Percentiles rank a stretch among this genome's conserved stretches.
phyloP scores from a whole-genome alignment of 768 basidiomycete genomes.

The Tubosaeta sp. region DNA sequence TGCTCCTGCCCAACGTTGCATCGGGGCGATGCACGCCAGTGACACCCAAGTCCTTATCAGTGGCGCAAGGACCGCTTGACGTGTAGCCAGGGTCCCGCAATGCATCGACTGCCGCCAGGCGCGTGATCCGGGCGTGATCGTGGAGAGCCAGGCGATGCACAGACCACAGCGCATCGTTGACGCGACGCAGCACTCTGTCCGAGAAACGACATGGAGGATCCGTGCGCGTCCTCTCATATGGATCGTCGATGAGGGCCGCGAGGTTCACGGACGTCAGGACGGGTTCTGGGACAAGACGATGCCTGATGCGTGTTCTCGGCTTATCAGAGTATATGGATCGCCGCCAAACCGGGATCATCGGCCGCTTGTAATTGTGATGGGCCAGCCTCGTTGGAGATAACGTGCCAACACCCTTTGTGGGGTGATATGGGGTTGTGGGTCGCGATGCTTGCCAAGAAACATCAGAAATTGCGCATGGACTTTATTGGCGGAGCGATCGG shows the following conservation, averaged over 20 bases:
- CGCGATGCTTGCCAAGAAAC: slow-evolving; percentile 12
- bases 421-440: not conserved
- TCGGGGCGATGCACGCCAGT: not conserved
- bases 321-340: not conserved
- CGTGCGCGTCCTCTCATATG: not conserved
- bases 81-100: not conserved
- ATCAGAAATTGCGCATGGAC: slow-evolving; percentile 11
- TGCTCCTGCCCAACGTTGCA: not conserved
- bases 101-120: not conserved
- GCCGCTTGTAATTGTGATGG: not conserved
- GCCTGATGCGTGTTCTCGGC: not conserved
- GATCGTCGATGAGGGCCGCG: not conserved
- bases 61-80: not conserved
- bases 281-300: not conserved
- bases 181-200: not conserved
- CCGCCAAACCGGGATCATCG: not conserved
- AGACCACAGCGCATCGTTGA: not conserved
- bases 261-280: not conserved
- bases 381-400: not conserved
- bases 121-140: too few relatives aligned
- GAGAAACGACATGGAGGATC: not conserved
- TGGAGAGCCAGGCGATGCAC: too few relatives aligned
- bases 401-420: not conserved
- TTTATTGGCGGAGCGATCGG: slow-evolving; percentile 17
- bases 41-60: not conserved